Conservation (phyloP, 352 stramenopile genomes). For the Hyaloperonospora arabidopsidis region DNA sequence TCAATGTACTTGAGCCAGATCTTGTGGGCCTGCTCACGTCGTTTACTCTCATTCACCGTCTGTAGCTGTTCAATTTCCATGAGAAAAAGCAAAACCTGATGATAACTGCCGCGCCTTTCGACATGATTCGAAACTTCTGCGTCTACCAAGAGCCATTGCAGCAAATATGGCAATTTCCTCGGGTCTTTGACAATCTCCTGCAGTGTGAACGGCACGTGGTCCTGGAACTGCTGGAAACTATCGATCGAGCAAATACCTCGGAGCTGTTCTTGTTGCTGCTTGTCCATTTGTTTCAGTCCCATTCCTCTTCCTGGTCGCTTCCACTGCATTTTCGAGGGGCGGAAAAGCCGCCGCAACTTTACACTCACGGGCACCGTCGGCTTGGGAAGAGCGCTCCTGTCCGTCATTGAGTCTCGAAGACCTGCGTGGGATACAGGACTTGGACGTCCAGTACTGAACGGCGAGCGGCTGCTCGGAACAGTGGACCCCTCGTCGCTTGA, state of each 20-base stretch:
- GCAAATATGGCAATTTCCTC: constrained; percentile 76
- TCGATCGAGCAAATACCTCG: too few relatives aligned
- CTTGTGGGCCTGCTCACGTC: constrained; percentile 63
- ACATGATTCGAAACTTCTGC: constrained; percentile 31
- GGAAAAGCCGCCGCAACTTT: constrained; percentile 71
- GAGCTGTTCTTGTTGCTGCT: constrained; percentile 31
- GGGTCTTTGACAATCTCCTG: constrained; percentile 82
- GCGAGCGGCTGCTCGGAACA: not conserved
- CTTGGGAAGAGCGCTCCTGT: constrained; percentile 1
- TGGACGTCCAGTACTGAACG: not conserved
- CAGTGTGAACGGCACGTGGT: constrained; percentile 72
- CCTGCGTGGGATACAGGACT: constrained; percentile 1
- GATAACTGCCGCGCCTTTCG: constrained; percentile 44
- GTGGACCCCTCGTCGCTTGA: not conserved
- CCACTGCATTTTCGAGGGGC: constrained; percentile 54
- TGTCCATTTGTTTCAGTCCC: constrained; percentile 16
- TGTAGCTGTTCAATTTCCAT: constrained; percentile 78
- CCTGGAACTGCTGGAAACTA: constrained; percentile 69
- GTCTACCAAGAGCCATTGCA: constrained; percentile 67
- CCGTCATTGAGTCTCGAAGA: constrained; percentile 3
- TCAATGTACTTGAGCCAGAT: constrained; percentile 86
- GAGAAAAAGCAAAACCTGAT: constrained; percentile 80
- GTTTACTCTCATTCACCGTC: constrained; percentile 56
- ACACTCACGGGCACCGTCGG: constrained; percentile 60
- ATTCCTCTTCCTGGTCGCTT: constrained; percentile 14